A percentile compares a stretch with the other conserved stretches of the same genome.
Evolutionary conservation across 345 rosid species (phyloP).

Genomic region (Eucalyptus tenuipes): DNA sequence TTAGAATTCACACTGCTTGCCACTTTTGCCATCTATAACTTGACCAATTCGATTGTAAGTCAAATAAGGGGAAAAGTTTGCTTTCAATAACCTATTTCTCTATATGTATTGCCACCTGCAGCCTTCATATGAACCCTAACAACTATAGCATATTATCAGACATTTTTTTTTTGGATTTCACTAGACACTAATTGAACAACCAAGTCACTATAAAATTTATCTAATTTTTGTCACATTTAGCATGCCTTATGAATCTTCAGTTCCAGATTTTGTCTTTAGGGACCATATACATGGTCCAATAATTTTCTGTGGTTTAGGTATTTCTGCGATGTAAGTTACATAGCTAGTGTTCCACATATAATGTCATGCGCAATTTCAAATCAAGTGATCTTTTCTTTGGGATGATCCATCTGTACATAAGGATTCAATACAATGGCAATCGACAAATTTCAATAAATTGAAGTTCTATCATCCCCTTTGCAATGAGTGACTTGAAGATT

Average conservation of each 20-base stretch:
- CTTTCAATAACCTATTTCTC: not conserved
- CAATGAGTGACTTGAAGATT: not conserved
- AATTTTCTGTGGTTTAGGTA: not conserved
- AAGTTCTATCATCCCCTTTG: not conserved
- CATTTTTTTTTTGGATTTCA: not conserved
- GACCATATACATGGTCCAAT: not conserved
- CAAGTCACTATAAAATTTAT: not conserved
- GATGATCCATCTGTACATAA: not conserved
- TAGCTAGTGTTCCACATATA: not conserved
- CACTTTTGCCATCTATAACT: not conserved
- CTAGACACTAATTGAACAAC: not conserved
- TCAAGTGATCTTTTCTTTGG: not conserved
- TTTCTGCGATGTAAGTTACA: not conserved
- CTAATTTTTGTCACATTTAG: not conserved
- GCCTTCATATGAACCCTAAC: not conserved
- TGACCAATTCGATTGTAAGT: not conserved
- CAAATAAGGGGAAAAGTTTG: not conserved
- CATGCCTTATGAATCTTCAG: not conserved
- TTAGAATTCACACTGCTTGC: not conserved
- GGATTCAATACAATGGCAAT: not conserved
- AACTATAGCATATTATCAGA: not conserved
- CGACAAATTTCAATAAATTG: not conserved
- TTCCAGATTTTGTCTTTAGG: not conserved
- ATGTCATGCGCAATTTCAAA: not conserved
- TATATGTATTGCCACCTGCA: not conserved